These are phyloP conservation scores for Viridothelium virens DNA, from an alignment of 495 filamentous ascomycete genomes.

Conservation along the genomic window DNA sequence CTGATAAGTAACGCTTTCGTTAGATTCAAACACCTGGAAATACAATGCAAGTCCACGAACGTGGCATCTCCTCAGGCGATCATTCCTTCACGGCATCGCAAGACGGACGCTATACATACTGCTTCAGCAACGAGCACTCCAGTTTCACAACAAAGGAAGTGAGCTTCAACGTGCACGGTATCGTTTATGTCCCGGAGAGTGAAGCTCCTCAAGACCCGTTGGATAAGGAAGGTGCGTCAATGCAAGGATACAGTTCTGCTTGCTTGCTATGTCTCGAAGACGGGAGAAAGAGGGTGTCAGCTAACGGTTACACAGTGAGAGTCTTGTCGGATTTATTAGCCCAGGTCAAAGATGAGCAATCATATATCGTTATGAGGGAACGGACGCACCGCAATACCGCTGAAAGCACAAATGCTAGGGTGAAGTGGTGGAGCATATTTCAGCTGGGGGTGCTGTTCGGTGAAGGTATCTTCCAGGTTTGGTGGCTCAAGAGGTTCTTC, in stretches of 20 bases:
- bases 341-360: slow-evolving; percentile 94
- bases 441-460: slow-evolving; percentile 83
- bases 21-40: slow-evolving; percentile 78
- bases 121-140: slow-evolving; percentile 98
- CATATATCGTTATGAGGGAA: slow-evolving; percentile 92
- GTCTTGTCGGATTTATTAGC: slow-evolving; percentile 74
- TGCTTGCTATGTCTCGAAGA: not conserved
- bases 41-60: slow-evolving; percentile 68
- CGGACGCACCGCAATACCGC: slow-evolving; percentile 95
- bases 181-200: slow-evolving; percentile 89
- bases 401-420: slow-evolving; percentile 91
- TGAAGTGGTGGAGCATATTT: slow-evolving; percentile 99
- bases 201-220: slow-evolving; percentile 81
- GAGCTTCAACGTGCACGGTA: slow-evolving; percentile 97
- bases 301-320: slow-evolving; percentile 54
- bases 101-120: slow-evolving; percentile 90
- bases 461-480: slow-evolving; percentile 95
- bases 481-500: slow-evolving; percentile 98
- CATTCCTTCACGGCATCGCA: slow-evolving; percentile 78
- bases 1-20: slow-evolving; percentile 11
- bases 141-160: slow-evolving; percentile 89
- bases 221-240: slow-evolving; percentile 67
- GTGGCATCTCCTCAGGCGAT: slow-evolving; percentile 76
- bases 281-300: not conserved
- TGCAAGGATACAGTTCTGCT: not conserved